These are phyloP conservation scores for Fusarium lyarnte DNA, from an alignment of 2,329 filamentous ascomycete genomes.

Conservation along the genomic window DNA sequence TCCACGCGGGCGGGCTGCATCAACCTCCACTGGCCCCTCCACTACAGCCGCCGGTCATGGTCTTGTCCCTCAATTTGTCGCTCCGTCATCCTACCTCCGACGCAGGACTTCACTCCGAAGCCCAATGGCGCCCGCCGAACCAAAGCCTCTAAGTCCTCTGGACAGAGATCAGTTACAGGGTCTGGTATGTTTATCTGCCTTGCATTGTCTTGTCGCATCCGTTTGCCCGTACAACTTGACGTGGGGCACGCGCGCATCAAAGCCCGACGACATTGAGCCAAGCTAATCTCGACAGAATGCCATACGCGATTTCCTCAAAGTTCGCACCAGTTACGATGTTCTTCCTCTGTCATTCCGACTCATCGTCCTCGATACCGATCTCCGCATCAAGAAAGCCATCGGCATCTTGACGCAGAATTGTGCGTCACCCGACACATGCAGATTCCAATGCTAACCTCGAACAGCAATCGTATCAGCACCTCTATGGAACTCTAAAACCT, in stretches of 20 bases:
- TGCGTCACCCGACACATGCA: constrained; percentile 52
- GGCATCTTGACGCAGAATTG: constrained; percentile 96
- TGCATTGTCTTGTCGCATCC: constrained; percentile 8
- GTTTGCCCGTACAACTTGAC: constrained; percentile 30
- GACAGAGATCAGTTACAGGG: constrained; percentile 83
- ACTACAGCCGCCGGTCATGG: constrained; percentile 37
- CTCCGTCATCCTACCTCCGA: constrained; percentile 68
- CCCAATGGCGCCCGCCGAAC: constrained; percentile 52
- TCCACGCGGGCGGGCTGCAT: constrained; percentile 35
- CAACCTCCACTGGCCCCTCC: constrained; percentile 38
- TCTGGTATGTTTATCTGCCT: constrained; percentile 65
- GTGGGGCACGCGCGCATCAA: constrained; percentile 29
- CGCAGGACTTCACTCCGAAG: constrained; percentile 49
- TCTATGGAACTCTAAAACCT: constrained; percentile 93
- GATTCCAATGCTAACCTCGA: constrained; percentile 22
- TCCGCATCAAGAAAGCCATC: constrained; percentile 96
- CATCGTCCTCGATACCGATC: constrained; percentile 92
- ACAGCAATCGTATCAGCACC: constrained; percentile 96
- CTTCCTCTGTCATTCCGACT: constrained; percentile 94
- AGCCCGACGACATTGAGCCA: constrained; percentile 6
- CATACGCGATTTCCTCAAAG: constrained; percentile 94
- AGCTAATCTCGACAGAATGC: constrained; percentile 68
- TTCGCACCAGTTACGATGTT: constrained; percentile 97
- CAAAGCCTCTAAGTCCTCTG: constrained; percentile 64
- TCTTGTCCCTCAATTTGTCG: constrained; percentile 64